phyloP scores from a whole-genome alignment of 108 stramenopile species.

The Stephanodiscus minutulus region DNA sequence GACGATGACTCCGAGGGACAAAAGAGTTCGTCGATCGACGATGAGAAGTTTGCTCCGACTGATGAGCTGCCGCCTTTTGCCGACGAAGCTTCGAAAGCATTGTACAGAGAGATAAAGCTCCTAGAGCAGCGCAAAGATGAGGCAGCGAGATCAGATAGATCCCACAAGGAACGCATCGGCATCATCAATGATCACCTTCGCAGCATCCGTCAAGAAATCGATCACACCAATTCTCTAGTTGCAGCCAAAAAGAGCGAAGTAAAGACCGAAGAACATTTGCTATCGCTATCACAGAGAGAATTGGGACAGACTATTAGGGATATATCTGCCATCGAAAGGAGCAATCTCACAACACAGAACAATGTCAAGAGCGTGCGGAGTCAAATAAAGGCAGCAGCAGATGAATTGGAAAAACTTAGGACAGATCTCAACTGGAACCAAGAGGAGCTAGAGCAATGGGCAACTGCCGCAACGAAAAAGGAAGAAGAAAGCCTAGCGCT shows the following conservation, averaged over 20 bases:
- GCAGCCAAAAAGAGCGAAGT: constrained; percentile 79
- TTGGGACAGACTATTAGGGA: constrained; percentile 55
- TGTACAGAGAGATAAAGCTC: constrained; percentile 44
- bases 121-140: constrained; percentile 42
- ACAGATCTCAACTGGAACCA: constrained; percentile 89
- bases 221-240: constrained; percentile 76
- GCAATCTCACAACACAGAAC: constrained; percentile 31
- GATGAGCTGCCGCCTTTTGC: constrained; percentile 45
- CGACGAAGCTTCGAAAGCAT: constrained; percentile 44
- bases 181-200: constrained; percentile 86
- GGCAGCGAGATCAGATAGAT: constrained; percentile 21
- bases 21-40: constrained; percentile 1
- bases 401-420: constrained; percentile 78
- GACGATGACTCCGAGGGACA: constrained; percentile 18
- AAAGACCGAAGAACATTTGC: constrained; percentile 77
- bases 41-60: background rate
- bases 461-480: constrained; percentile 83
- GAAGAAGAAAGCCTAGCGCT: constrained; percentile 82
- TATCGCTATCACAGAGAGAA: constrained; percentile 64
- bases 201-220: constrained; percentile 80
- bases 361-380: constrained; percentile 57
- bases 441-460: constrained; percentile 93
- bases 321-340: constrained; percentile 25
- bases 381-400: constrained; percentile 64
- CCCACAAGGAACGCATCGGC: constrained; percentile 61